Base-by-base conservation (phyloP, 78 protist genomes). In the Cavenderia fasciculata region DNA sequence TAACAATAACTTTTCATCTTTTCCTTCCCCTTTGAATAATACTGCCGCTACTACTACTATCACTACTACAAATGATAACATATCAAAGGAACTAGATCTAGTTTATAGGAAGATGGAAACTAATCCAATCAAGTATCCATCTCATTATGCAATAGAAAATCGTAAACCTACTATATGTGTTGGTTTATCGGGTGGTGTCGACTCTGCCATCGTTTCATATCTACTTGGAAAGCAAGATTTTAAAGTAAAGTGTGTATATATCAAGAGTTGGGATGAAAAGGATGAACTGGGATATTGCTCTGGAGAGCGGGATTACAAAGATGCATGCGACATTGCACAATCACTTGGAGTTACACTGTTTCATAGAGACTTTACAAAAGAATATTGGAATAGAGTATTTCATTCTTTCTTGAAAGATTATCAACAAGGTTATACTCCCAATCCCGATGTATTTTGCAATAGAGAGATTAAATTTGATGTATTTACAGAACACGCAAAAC, bases 301-400 rank as follows among this genome's bases (percentile, higher is more conserved):
- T 36, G 77, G 91, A 19, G 95, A 91, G 38, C 49, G 36, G 10
- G 97, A 96, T 41, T 74, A 23, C 16, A 41, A 23, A 18, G 95
- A 92, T 52, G 96, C 92, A 2, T 27, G 4, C 12, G 61, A 36
- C 0, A 92, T 88, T 5, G 93, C 96, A n/a, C 56, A 10, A 74
- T 8, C 77, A 36, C 2, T 87, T 95, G 12, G 85, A 86, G 62
- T 89, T 95, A 38, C 87, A 41, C 6, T 18, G 7, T 11, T 34
- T 3, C 38, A 86, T 84, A 86, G 78, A 59, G 68, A 72, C 40
- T 94, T 92, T 61, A 96, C 90, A 43, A 44, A 82, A 34, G 96
- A 96, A 43, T 96, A 96, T 73, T 96, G 98, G 98, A 78, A 86
- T 52, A 82, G 89, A 40, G 96, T 96, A 36, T 96, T 96, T 75